Evolutionary conservation across 108 stramenopile species (phyloP), one percentile per base, ranked within the genome.

Genomic region (Epipyxis sp.): DNA sequence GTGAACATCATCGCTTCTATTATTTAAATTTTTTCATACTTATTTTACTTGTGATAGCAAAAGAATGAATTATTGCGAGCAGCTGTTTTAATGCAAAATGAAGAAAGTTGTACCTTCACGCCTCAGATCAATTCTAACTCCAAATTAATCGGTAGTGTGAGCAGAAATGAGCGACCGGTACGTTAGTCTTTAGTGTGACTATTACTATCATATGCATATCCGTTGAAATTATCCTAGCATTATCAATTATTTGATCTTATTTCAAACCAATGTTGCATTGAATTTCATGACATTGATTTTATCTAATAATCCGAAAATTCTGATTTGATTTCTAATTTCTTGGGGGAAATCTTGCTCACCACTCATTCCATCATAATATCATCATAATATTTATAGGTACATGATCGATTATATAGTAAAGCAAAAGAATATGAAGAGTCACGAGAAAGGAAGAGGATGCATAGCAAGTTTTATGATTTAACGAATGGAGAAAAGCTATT

Each of bases 341-440:
- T n/a, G n/a, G n/a, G n/a, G n/a, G n/a, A n/a, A n/a, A n/a, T n/a
- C n/a, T n/a, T n/a, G n/a, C n/a, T n/a, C n/a, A n/a, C n/a, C n/a
- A n/a, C n/a, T n/a, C n/a, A n/a, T n/a, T n/a, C n/a, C n/a, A n/a
- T n/a, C n/a, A n/a, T n/a, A n/a, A n/a, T n/a, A n/a, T n/a, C n/a
- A n/a, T n/a, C 35, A 25, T 68, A 20, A 37, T 20, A 20, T 20
- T 20, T 40, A 41, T 37, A 37, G 41, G 71, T 57, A 3, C 34
- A 74, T 39, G 44, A 42, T 3, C 71, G 71, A 37, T 39, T 74
- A 6, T 6, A 10, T 13, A 42, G 43, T 10, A 74, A 74, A 32
- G 71, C 10, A 3, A 74, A 74, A 39, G 71, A 74, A 32, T 74
- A 74, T 32, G 27, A 37, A 10, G 71, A 46, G 71, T 74, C 50